These are phyloP conservation scores for Colletotrichum endophyticum DNA, from an alignment of 2,329 filamentous ascomycete species.

Conservation along the genomic window DNA sequence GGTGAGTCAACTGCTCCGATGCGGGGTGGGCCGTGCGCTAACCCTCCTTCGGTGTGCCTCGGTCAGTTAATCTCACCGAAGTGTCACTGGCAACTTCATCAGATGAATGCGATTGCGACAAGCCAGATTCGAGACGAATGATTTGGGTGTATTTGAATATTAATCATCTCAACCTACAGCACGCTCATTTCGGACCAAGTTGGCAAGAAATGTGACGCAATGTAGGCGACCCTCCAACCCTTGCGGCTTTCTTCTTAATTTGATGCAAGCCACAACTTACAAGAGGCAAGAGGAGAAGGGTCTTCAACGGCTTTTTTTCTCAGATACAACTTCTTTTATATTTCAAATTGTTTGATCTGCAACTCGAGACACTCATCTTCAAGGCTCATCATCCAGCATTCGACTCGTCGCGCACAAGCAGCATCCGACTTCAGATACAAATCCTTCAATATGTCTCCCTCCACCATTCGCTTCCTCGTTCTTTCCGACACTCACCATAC, in stretches of 20 bases:
- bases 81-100: background rate
- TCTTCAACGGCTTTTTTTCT: background rate
- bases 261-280: background rate
- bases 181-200: background rate
- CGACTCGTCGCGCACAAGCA: background rate
- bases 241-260: background rate
- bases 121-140: background rate
- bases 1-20: slow-evolving; percentile 14
- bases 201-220: background rate
- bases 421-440: background rate
- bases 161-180: background rate
- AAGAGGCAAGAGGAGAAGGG: background rate
- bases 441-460: background rate
- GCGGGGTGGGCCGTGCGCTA: slow-evolving; percentile 11
- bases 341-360: background rate
- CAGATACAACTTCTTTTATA: background rate
- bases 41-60: background rate
- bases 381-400: background rate
- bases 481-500: background rate
- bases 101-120: background rate
- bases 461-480: background rate
- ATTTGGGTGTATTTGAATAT: background rate
- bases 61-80: background rate
- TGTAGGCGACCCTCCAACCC: background rate
- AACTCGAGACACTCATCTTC: background rate